These are phyloP conservation scores for Barbarea vulgaris DNA, from an alignment of 345 rosid species.

Conservation along the genomic window DNA sequence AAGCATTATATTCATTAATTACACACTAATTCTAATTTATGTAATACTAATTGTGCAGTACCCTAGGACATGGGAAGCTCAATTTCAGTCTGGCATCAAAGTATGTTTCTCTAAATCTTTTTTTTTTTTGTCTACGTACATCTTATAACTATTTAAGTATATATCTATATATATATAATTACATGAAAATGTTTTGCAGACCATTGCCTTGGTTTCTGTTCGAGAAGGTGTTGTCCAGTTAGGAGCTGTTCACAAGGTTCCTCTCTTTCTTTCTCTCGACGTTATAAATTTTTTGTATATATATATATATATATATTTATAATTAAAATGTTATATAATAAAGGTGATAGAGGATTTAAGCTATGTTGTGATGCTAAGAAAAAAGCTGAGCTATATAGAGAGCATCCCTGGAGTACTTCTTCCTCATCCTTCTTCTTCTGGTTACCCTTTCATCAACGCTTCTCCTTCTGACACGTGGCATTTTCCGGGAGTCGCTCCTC, in stretches of 20 bases:
- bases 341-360: slow-evolving; percentile 89
- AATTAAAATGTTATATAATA: slow-evolving; percentile 1
- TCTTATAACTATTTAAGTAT: neutral
- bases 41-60: slow-evolving; percentile 49
- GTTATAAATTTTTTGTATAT: neutral
- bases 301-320: neutral
- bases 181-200: slow-evolving; percentile 54
- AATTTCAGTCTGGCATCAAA: slow-evolving; percentile 94
- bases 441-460: slow-evolving; percentile 57
- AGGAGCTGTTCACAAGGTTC: slow-evolving; percentile 87
- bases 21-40: neutral
- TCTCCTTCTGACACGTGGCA: slow-evolving; percentile 59
- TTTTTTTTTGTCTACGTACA: neutral
- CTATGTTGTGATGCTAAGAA: slow-evolving; percentile 74
- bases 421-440: slow-evolving; percentile 90
- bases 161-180: neutral
- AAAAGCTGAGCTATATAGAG: slow-evolving; percentile 88
- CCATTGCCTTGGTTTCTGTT: slow-evolving; percentile 93
- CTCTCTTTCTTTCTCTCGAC: slow-evolving; percentile 14
- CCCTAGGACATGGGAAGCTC: slow-evolving; percentile 99
- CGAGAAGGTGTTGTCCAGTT: slow-evolving; percentile 97
- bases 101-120: slow-evolving; percentile 42
- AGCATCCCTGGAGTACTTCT: slow-evolving; percentile 91
- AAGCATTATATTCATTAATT: neutral
- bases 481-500: slow-evolving; percentile 46